phyloP scores from a whole-genome alignment of 2,329 filamentous ascomycete species.

The Drechslerella stenobrocha region DNA sequence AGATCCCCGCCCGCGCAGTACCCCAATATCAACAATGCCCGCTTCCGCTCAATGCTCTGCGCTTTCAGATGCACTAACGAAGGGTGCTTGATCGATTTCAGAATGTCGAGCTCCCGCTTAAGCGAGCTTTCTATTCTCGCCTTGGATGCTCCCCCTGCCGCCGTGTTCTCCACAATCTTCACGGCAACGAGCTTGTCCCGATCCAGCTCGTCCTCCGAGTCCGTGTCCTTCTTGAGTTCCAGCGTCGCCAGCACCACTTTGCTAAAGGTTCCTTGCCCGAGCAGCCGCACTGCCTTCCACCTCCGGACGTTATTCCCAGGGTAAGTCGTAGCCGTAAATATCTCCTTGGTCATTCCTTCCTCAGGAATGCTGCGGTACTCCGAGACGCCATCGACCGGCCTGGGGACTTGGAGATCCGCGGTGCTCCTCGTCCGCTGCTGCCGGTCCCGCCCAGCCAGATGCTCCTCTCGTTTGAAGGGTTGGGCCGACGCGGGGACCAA shows the following conservation, averaged over 20 bases:
- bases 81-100: slow-evolving; percentile 83
- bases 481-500: slow-evolving; percentile 34
- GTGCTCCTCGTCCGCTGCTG: slow-evolving; percentile 52
- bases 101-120: slow-evolving; percentile 91
- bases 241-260: slow-evolving; percentile 89
- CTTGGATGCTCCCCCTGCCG: slow-evolving; percentile 82
- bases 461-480: slow-evolving; percentile 52
- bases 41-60: slow-evolving; percentile 79
- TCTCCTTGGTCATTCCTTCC: slow-evolving; percentile 59
- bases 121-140: slow-evolving; percentile 90
- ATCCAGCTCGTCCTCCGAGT: slow-evolving; percentile 62
- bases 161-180: slow-evolving; percentile 93
- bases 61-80: slow-evolving; percentile 89
- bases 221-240: slow-evolving; percentile 60
- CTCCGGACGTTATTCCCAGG: slow-evolving; percentile 70
- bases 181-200: slow-evolving; percentile 86
- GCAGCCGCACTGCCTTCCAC: slow-evolving; percentile 76
- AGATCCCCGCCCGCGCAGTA: slow-evolving; percentile 94
- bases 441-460: slow-evolving; percentile 54
- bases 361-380: slow-evolving; percentile 57
- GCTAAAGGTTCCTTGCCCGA: slow-evolving; percentile 95
- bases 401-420: slow-evolving; percentile 68
- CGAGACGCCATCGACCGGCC: slow-evolving; percentile 65
- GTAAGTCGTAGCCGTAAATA: slow-evolving; percentile 71
- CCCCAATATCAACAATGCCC: slow-evolving; percentile 81